These are phyloP conservation scores for Cryptococcus amylolentus DNA, from an alignment of 1,284 basidiomycete species.

Conservation along the genomic window DNA sequence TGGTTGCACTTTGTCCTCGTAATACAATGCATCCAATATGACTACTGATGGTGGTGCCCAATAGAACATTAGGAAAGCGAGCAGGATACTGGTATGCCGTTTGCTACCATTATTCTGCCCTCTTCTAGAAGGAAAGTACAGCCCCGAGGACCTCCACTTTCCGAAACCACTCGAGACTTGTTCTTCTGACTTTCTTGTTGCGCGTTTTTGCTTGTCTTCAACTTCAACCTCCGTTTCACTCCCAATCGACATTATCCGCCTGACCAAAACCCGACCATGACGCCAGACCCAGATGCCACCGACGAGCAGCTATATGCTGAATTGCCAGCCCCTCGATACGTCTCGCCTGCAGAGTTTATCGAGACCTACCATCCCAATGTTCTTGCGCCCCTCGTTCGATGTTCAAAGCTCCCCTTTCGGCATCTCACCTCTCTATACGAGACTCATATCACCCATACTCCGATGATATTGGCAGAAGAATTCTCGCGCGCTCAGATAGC, in stretches of 20 bases:
- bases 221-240: background rate
- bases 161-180: background rate
- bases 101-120: too few species aligned
- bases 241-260: background rate
- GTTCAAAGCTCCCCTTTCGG: slow-evolving; percentile 59
- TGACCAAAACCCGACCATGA: background rate
- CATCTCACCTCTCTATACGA: slow-evolving; percentile 58
- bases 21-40: too few species aligned
- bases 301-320: slow-evolving; percentile 21
- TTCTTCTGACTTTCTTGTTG: background rate
- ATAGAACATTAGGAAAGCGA: too few species aligned
- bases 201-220: background rate
- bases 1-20: too few species aligned
- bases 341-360: slow-evolving; percentile 52
- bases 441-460: slow-evolving; percentile 59
- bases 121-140: too few species aligned
- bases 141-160: background rate
- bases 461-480: slow-evolving; percentile 60
- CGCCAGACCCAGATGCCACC: slow-evolving; percentile 10
- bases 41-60: too few species aligned
- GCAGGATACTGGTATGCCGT: too few species aligned
- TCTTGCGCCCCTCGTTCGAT: slow-evolving; percentile 57
- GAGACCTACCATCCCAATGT: slow-evolving; percentile 51
- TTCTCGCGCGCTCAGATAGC: slow-evolving; percentile 57
- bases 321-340: slow-evolving; percentile 34